Base-by-base conservation (phyloP, 176 grass and related monocot genomes). In the Secale cereale region DNA sequence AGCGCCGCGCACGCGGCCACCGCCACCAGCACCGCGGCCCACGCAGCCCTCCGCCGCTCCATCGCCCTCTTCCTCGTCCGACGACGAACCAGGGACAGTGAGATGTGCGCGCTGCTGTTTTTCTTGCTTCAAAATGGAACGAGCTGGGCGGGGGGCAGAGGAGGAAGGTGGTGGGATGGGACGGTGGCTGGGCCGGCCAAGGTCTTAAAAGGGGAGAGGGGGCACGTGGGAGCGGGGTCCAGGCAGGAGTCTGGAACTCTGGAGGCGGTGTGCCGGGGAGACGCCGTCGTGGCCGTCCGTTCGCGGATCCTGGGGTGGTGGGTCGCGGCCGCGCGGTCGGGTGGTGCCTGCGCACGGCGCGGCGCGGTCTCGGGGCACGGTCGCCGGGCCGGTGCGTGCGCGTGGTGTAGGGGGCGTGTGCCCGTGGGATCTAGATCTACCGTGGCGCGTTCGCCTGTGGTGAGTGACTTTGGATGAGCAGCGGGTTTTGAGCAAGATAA, bases 1-100 rank as follows among this genome's bases (percentile, higher is more conserved):
- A 83, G 74, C 31, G 84, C 63, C 63, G 78, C 82, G 60, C 74
- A 85, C 57, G 65, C 84, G 17, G 81, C 78, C 87, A 88, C 26
- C 25, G 68, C 80, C 29, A 83, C 54, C 77, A 94, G 66, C 81
- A 28, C n/a, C 17, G 85, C 71, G 39, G 73, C 45, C 73, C 70
- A 65, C 59, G 22, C 39, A 40, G 25, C 46, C 17, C 27, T 30
- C 40, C 5, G 30, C 59, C 57, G 70, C 2, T 54, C 65, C 74
- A 67, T 84, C 70, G 9, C 31, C 33, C 17, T 65, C 57, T 33
- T n/a, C 23, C 36, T 61, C 3, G 1, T 48, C 28, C 25, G 13
- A 13, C 60, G 15, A 50, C 3, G 25, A 10, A 31, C 25, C 29
- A 31, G 78, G 6, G 11, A 4, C 33, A 2, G 19, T 10, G 13